These are phyloP conservation scores for Cyclotella choctawhatcheeana DNA, from an alignment of 108 stramenopile species.

Conservation along the genomic window DNA sequence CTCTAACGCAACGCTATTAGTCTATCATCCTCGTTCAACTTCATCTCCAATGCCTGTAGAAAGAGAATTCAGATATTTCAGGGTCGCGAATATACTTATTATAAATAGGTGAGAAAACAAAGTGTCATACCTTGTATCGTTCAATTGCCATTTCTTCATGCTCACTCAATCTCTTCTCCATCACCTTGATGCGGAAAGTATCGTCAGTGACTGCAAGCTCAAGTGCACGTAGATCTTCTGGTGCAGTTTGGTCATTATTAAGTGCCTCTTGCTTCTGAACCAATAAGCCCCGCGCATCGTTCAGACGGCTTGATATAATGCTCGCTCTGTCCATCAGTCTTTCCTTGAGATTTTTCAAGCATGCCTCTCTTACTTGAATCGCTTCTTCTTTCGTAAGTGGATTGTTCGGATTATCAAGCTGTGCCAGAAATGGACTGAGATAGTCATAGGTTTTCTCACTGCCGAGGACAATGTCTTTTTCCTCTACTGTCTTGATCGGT, in stretches of 20 bases:
- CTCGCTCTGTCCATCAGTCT: slow-evolving; percentile 72
- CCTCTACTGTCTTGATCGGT: too few relatives aligned
- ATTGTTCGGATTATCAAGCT: slow-evolving; percentile 24
- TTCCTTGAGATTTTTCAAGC: slow-evolving; percentile 67
- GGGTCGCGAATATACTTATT: too few relatives aligned
- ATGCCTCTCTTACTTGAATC: slow-evolving; percentile 52
- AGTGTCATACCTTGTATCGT: slow-evolving; percentile 17
- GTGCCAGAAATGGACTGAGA: slow-evolving; percentile 71
- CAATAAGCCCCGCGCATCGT: neutral
- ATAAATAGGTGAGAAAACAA: neutral
- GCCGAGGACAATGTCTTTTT: slow-evolving; percentile 34
- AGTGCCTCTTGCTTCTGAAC: slow-evolving; percentile 1
- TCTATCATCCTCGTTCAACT: slow-evolving; percentile 15
- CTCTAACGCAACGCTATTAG: too few relatives aligned
- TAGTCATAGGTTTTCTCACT: slow-evolving; percentile 60
- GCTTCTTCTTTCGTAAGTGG: slow-evolving; percentile 57
- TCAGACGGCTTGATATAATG: slow-evolving; percentile 44
- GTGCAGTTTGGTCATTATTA: neutral
- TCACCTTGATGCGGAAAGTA: slow-evolving; percentile 3
- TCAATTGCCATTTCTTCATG: slow-evolving; percentile 14
- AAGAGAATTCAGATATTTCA: neutral
- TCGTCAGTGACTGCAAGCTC: slow-evolving; percentile 6
- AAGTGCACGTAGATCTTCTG: neutral
- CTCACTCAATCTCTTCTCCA: slow-evolving; percentile 23
- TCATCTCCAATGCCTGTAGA: slow-evolving; percentile 12